These are phyloP conservation scores for Liquidambar formosana DNA, from an alignment of 164 flowering plant genomes.

Conservation along the genomic window DNA sequence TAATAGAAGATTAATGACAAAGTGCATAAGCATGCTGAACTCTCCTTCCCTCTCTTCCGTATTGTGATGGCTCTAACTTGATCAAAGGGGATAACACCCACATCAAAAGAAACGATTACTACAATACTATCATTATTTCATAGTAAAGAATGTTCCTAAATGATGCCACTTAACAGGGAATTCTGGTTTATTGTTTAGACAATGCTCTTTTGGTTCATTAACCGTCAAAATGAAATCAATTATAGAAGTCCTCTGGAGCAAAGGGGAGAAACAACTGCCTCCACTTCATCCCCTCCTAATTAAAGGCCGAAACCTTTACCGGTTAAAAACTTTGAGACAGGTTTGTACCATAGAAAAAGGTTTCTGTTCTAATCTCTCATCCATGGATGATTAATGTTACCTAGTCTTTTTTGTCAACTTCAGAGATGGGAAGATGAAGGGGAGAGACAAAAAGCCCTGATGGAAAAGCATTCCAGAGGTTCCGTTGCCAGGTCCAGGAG, in stretches of 20 bases:
- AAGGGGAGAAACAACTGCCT: constrained; percentile 67
- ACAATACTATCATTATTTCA: too few species aligned
- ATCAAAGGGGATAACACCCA: too few species aligned
- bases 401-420: not conserved
- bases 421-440: constrained; percentile 84
- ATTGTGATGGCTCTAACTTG: too few species aligned
- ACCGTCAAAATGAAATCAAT: too few species aligned
- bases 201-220: too few species aligned
- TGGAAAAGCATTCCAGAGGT: constrained; percentile 81
- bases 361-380: not conserved
- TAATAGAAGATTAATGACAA: too few species aligned
- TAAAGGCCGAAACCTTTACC: constrained; percentile 86
- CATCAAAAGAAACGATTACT: too few species aligned
- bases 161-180: too few species aligned
- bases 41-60: not conserved
- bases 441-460: constrained; percentile 50
- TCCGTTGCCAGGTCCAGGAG: constrained; percentile 57
- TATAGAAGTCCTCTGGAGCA: constrained; percentile 89
- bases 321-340: constrained; percentile 75
- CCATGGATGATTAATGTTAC: not conserved
- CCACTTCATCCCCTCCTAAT: constrained; percentile 79
- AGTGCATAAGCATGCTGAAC: not conserved
- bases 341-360: constrained; percentile 21
- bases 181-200: too few species aligned
- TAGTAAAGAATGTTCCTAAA: too few species aligned